Conservation (phyloP, 345 rosid genomes). For the Lagerstroemia speciosa region DNA sequence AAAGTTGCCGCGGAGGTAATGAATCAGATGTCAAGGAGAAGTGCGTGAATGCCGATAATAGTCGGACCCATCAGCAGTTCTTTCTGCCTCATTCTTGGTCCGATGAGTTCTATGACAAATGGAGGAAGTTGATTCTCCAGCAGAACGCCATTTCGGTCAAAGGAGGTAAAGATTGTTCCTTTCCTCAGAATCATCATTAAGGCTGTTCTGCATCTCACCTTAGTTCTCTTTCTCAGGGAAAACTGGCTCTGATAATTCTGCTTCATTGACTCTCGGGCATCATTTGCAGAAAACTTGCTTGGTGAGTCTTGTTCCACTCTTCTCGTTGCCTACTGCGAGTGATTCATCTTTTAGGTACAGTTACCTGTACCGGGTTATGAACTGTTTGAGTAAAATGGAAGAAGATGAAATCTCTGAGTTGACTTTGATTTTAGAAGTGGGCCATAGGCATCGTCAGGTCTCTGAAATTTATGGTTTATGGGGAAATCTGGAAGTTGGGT, state of each 20-base stretch:
- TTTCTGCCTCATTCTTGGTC: slow-evolving; percentile 56
- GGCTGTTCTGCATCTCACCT: not conserved
- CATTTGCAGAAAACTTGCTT: slow-evolving; percentile 13
- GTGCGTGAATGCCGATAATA: not conserved
- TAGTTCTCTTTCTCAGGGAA: slow-evolving; percentile 3
- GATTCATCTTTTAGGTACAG: slow-evolving; percentile 37
- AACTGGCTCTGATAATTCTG: not conserved
- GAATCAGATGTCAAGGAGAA: not conserved
- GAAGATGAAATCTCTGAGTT: slow-evolving; percentile 41
- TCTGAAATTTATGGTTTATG: slow-evolving; percentile 61
- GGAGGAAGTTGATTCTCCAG: slow-evolving; percentile 54
- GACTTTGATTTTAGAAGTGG: slow-evolving; percentile 22
- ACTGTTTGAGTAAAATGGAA: slow-evolving; percentile 40
- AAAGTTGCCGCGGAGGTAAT: slow-evolving; percentile 4
- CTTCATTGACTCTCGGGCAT: not conserved
- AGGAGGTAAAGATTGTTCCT: slow-evolving; percentile 9
- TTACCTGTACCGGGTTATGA: slow-evolving; percentile 43
- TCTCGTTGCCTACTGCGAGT: slow-evolving; percentile 18
- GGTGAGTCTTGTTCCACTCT: slow-evolving; percentile 47
- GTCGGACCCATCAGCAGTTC: not conserved
- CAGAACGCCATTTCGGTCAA: slow-evolving; percentile 29
- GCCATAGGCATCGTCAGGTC: slow-evolving; percentile 20
- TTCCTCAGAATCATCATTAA: not conserved
- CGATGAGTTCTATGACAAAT: slow-evolving; percentile 44
- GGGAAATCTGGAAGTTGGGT: slow-evolving; percentile 52